Evolutionary conservation across 179 eudicot genomes (phyloP).

Genomic region (Spergularia azorica): DNA sequence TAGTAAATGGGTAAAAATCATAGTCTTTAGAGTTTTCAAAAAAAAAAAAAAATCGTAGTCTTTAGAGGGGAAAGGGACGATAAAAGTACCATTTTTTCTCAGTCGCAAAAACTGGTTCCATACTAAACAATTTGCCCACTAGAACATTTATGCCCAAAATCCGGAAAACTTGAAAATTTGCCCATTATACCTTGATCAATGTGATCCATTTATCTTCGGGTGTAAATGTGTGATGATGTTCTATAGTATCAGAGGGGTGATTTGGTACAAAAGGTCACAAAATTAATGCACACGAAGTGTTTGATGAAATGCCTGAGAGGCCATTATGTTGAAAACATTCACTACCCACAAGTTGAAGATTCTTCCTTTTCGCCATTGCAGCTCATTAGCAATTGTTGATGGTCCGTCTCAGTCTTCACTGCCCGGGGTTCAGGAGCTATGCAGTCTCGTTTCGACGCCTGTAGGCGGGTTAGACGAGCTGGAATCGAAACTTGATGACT

Average conservation of each 20-base stretch:
- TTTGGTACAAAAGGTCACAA: neutral
- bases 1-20: no score
- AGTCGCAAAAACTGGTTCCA: no score
- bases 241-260: neutral
- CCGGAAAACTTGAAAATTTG: no score
- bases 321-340: slow-evolving; percentile 23
- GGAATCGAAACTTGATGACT: slow-evolving; percentile 43
- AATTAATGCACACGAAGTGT: slow-evolving; percentile 33
- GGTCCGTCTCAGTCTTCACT: neutral
- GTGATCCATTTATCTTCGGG: no score
- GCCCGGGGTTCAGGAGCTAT: slow-evolving; percentile 37
- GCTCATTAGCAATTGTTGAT: slow-evolving; percentile 23
- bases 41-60: no score
- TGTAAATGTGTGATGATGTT: no score
- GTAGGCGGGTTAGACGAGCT: slow-evolving; percentile 54
- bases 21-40: no score
- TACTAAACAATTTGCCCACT: no score
- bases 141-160: no score
- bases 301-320: slow-evolving; percentile 36
- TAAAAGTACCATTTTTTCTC: no score
- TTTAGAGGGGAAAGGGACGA: no score
- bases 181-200: no score
- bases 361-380: slow-evolving; percentile 15
- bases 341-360: slow-evolving; percentile 28
- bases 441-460: slow-evolving; percentile 45